Evolutionary conservation across 768 basidiomycete genomes (phyloP), one percentile per base, ranked within the genome.

Genomic region (Chalciporus piperatus): DNA sequence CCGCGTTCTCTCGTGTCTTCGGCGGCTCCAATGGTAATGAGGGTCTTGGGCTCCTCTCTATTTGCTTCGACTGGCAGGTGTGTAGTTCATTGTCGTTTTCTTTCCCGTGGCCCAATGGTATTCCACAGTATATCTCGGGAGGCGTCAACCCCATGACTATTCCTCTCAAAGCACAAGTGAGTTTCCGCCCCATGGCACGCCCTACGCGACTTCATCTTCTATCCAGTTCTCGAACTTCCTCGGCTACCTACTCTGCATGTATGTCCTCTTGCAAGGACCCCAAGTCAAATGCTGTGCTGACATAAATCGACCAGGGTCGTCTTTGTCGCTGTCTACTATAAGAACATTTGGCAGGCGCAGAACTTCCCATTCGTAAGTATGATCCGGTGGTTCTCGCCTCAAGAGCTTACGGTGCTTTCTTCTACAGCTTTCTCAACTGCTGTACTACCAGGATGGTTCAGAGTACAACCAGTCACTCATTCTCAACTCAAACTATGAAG

Each of bases 21-120:
- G 87, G 87, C 25, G 87, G 87, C 6, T 70, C 78, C 3, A 73
- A 79, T 32, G 83, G 77, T 25, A 88, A 87, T 57, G 85, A 88
- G 63, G 85, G 84, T 0, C 70, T 87, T 37, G 85, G 85, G 0
- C 59, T 87, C 17, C 49, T 82, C 37, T 79, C 77, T 30, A 51
- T 87, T 38, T 80, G 80, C n/a, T 76, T 87, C 41, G 85, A 87
- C 58, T 88, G 66, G 66, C 65, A 67, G 58, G 67, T 60, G 33
- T 12, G 73, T 35, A 22, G 75, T 16, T 58, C 76, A 55, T 55
- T 41, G 11, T 28, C 7, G 7, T 14, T n/a, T 38, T 57, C 2
- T 32, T 13, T 38, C n/a, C 40, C 13, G 14, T 41, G 11, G 32
- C 25, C 16, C 3, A 47, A 3, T 28, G 12, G 35, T 14, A 10